Evolutionary conservation across 805 yeast species (phyloP), one percentile per base, ranked within the genome.

Genomic region (Saccharomycopsis sp.): DNA sequence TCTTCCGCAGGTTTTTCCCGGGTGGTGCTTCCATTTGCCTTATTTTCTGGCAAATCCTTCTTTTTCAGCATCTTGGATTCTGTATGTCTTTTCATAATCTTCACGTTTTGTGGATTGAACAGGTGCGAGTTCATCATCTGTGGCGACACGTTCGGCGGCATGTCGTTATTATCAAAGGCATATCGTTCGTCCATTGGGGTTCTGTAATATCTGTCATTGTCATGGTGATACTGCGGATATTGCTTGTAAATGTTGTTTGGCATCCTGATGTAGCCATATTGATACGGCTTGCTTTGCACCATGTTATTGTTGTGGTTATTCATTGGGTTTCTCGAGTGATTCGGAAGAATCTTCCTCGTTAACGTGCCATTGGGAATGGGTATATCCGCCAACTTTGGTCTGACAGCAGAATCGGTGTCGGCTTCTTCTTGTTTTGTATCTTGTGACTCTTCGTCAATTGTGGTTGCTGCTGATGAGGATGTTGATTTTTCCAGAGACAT

Each of bases 81-180:
- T n/a, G n/a, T n/a, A 31, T 22, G 17, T 43, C 10, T 36, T 30
- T 15, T 18, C 33, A 25, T 22, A 12, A 13, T 30, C n/a, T 15
- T 48, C 36, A 17, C 51, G 15, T 36, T 41, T 43, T 20, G 43
- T 31, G 4, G 39, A 40, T 37, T 34, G 39, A 19, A 38, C 36
- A 35, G 40, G 43, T 41, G 40, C 12, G 26, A 17, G 7, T 26
- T 25, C 4, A 32, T 13, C 5, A 20, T 38, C 17, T n/a, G 36
- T 25, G 1, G 34, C 4, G 9, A 12, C 3, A 25, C 27, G 10
- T 12, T 30, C n/a, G 13, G 12, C 10, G 8, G 33, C 16, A 17
- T 8, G 13, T n/a, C 16, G 13, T 13, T 7, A 8, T 15, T 25
- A 25, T 25, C 29, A 25, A n/a, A 25, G n/a, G 9, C 29, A 9